Evolutionary conservation across 352 stramenopile species (phyloP).

Genomic region (Pythium coloratum): DNA sequence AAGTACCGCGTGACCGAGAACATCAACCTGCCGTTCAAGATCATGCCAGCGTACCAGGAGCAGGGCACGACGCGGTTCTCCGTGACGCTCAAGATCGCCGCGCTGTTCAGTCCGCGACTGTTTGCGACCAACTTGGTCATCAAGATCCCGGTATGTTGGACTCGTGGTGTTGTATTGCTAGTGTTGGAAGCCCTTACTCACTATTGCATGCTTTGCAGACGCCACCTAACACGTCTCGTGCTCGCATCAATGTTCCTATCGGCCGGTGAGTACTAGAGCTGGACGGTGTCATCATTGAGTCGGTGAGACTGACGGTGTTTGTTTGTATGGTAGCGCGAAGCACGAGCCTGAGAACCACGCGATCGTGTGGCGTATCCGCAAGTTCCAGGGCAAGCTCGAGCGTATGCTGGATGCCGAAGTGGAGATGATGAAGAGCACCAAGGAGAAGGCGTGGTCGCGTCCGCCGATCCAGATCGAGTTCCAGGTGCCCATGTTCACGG

Average conservation of each 20-base stretch:
- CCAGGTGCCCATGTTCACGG: slow-evolving; percentile 98
- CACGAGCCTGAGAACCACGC: slow-evolving; percentile 98
- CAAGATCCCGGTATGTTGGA: slow-evolving; percentile 82
- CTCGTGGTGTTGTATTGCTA: neutral
- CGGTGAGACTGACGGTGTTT: neutral
- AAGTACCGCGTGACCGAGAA: slow-evolving; percentile 97
- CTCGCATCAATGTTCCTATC: slow-evolving; percentile 95
- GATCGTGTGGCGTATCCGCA: slow-evolving; percentile 98
- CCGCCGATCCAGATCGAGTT: slow-evolving; percentile 98
- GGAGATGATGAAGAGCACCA: slow-evolving; percentile 96
- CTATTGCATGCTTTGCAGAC: slow-evolving; percentile 36
- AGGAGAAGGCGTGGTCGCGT: slow-evolving; percentile 95
- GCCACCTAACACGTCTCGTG: slow-evolving; percentile 95
- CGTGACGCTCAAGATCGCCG: slow-evolving; percentile 82
- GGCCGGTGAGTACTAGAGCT: slow-evolving; percentile 46
- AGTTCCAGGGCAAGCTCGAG: slow-evolving; percentile 96
- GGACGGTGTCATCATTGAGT: neutral
- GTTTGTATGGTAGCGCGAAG: slow-evolving; percentile 75
- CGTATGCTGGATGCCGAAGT: slow-evolving; percentile 95
- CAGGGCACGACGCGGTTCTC: slow-evolving; percentile 82
- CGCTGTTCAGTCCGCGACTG: slow-evolving; percentile 95
- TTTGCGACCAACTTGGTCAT: slow-evolving; percentile 97
- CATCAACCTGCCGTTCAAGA: slow-evolving; percentile 97
- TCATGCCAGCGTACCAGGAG: slow-evolving; percentile 97
- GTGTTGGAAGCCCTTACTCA: slow-evolving; percentile 22